phyloP scores from a whole-genome alignment of 805 yeast species.

The Metschnikowia noctiluminum region DNA sequence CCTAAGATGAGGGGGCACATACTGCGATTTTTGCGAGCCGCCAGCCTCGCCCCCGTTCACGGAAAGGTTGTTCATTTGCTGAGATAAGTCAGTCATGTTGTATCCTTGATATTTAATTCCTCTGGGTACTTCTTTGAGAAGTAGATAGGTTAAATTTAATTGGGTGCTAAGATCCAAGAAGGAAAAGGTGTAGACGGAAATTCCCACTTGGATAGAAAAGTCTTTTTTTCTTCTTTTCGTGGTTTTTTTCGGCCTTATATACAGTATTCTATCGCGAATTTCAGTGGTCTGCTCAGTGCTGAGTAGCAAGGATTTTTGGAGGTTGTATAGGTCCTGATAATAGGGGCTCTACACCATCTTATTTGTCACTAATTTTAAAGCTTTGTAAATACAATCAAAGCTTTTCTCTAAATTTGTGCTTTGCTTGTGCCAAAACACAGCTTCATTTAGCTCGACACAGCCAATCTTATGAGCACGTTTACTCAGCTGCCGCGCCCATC shows the following conservation, averaged over 20 bases:
- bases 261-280: not conserved
- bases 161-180: not conserved
- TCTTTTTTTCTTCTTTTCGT: constrained; percentile 1
- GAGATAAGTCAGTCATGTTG: constrained; percentile 58
- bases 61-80: constrained; percentile 55
- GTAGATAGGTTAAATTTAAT: not conserved
- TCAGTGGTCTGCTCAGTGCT: too few relatives aligned
- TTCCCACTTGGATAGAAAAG: not conserved
- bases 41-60: constrained; percentile 38
- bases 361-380: too few relatives aligned
- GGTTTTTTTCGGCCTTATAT: not conserved
- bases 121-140: not conserved
- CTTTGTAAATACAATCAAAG: too few relatives aligned
- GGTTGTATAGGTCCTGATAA: too few relatives aligned
- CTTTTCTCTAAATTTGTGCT: too few relatives aligned
- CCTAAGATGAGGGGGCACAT: constrained; percentile 34
- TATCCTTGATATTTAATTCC: not conserved
- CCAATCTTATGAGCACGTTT: not conserved
- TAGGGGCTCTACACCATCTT: too few relatives aligned
- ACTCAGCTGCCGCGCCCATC: not conserved
- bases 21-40: constrained; percentile 18
- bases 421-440: not conserved
- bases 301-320: too few relatives aligned
- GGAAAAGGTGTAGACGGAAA: constrained; percentile 7
- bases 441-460: not conserved